Base-by-base conservation (phyloP, 208 protist genomes). In the Acanthamoeba sp. region DNA sequence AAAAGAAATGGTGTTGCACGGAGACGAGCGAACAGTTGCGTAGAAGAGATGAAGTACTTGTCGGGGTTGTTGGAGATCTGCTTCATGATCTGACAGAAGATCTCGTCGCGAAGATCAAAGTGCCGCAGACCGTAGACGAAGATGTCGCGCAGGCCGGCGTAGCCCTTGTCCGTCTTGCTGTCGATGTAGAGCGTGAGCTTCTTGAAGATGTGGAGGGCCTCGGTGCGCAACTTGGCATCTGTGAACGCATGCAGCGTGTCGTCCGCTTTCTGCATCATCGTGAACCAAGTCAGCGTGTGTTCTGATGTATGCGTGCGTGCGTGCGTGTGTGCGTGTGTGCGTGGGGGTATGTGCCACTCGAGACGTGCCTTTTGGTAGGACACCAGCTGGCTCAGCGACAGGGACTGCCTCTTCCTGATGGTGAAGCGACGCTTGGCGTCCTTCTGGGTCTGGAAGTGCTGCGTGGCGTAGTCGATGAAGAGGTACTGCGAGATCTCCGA, bases 71-170 rank as follows among this genome's bases (percentile, higher is more conserved):
- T 69, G 32, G 52, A 1, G 62, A 55, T 73, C 62, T 92, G 87
- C 87, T 92, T 92, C 40, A 92, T 92, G 87, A 92, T 2, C 45
- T 76, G 87, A 22, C 87, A 92, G 45, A 69, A 92, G 57, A 92
- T 92, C 45, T 92, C 87, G 24, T 92, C 87, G 29, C 87, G 52
- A 0, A 92, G 87, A 73, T 89, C 80, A 89, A 89, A 89, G 52
- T 64, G 52, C 1, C 80, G 27, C 27, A 89, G 27, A n/a, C 80
- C 80, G 36, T 55, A 89, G 80, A 55, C 22, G 32, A 89, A 89
- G 80, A 89, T 64, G 16, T 89, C 80, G 50, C 52, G 45, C 50
- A 89, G 42, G 22, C 32, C 52, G 40, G 16, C 29, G 32, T 42
- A 89, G 27, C 80, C 80, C 80, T 89, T 89, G 48, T 89, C 80